Evolutionary conservation across 2,329 filamentous ascomycete genomes (phyloP).

Genomic region (Coleophoma cylindrospora): DNA sequence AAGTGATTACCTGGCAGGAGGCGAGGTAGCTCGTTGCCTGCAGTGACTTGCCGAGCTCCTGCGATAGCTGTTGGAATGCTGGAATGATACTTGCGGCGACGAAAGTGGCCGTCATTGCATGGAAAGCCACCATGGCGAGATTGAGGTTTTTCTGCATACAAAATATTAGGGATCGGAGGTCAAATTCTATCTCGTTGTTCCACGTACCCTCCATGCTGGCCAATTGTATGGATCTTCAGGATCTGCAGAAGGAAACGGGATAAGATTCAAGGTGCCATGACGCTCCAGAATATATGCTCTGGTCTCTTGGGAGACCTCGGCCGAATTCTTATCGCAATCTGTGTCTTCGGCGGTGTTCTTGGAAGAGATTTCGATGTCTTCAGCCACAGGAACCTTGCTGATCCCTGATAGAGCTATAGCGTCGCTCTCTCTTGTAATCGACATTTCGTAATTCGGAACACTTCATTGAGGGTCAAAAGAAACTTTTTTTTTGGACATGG

Average conservation of each 20-base stretch:
- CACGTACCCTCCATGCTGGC: constrained; percentile 41
- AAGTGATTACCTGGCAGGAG: constrained; percentile 17
- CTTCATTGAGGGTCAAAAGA: no score
- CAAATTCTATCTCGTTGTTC: not conserved
- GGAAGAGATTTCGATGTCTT: no score
- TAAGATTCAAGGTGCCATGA: constrained; percentile 47
- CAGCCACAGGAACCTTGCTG: no score
- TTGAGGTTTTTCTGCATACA: constrained; percentile 38
- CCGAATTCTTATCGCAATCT: no score
- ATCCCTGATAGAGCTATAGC: no score
- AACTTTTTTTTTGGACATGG: no score
- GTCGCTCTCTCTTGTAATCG: no score
- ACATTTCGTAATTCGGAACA: no score
- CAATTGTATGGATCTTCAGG: constrained; percentile 50
- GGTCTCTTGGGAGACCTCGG: constrained; percentile 20
- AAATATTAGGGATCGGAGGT: not conserved
- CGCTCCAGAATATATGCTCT: constrained; percentile 42
- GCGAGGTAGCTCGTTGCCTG: constrained; percentile 42
- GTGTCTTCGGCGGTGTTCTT: no score
- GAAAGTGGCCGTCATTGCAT: constrained; percentile 48
- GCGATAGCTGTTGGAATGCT: constrained; percentile 40
- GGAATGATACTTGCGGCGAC: constrained; percentile 44
- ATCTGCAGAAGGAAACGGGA: constrained; percentile 42
- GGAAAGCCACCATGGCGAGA: constrained; percentile 43
- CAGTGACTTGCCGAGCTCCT: constrained; percentile 37